Evolutionary conservation across 2,329 filamentous ascomycete species (phyloP).

Genomic region (Arthrinium phaeospermum): DNA sequence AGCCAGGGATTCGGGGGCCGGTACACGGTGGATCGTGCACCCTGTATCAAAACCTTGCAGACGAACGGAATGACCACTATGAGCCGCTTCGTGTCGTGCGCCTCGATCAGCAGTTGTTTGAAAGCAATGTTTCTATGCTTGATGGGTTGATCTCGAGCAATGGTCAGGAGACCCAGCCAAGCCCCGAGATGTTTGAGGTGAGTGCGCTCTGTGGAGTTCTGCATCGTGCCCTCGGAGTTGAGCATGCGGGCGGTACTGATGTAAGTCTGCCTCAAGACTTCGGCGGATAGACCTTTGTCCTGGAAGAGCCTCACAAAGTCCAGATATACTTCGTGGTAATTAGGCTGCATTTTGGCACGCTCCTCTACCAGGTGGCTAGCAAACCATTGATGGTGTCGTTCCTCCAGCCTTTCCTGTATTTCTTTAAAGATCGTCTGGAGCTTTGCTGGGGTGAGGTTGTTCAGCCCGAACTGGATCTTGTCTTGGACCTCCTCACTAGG

Average conservation of each 20-base stretch:
- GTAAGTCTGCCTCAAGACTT: slow-evolving; percentile 93
- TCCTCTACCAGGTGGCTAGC: slow-evolving; percentile 94
- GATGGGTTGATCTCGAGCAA: slow-evolving; percentile 93
- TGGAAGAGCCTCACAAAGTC: slow-evolving; percentile 85
- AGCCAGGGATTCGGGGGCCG: slow-evolving; percentile 95
- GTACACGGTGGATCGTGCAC: slow-evolving; percentile 85
- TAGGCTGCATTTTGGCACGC: slow-evolving; percentile 95
- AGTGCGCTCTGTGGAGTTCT: slow-evolving; percentile 80
- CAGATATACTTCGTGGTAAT: slow-evolving; percentile 92
- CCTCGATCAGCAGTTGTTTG: slow-evolving; percentile 92
- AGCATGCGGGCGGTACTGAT: slow-evolving; percentile 84
- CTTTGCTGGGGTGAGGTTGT: slow-evolving; percentile 93
- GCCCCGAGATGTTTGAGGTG: slow-evolving; percentile 92
- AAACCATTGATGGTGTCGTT: slow-evolving; percentile 93
- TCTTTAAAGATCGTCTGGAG: slow-evolving; percentile 84
- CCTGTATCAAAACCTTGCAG: slow-evolving; percentile 91
- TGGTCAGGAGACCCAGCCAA: slow-evolving; percentile 92
- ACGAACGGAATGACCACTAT: slow-evolving; percentile 96
- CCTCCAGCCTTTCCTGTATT: slow-evolving; percentile 77
- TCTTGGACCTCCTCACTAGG: slow-evolving; percentile 86
- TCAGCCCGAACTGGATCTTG: slow-evolving; percentile 92
- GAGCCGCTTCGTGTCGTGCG: slow-evolving; percentile 88
- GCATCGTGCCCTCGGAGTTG: slow-evolving; percentile 87
- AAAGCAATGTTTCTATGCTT: slow-evolving; percentile 97
- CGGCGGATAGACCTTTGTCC: slow-evolving; percentile 78